Conservation (phyloP, 345 rosid genomes). For the Psidium guajava region DNA sequence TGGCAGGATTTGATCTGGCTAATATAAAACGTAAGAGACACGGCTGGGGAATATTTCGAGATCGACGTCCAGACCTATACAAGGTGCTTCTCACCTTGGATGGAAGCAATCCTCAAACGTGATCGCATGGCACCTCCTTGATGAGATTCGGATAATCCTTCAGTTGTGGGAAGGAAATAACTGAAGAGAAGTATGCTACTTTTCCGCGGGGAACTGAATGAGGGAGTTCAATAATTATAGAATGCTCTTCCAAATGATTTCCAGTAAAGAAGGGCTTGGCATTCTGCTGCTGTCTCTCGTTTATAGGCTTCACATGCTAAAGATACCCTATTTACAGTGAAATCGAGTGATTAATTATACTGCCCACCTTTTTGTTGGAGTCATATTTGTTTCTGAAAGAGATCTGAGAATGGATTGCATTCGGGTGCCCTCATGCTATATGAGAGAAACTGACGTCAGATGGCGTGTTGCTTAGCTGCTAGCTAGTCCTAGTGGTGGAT, state of each 20-base stretch:
- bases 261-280: neutral
- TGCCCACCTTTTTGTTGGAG: neutral
- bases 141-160: neutral
- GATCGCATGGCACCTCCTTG: neutral
- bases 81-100: constrained; percentile 86
- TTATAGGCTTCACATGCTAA: neutral
- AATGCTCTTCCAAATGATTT: neutral
- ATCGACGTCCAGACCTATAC: constrained; percentile 77
- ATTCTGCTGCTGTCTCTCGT: neutral
- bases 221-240: neutral
- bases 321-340: neutral
- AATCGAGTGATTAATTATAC: neutral
- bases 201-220: neutral
- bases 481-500: neutral
- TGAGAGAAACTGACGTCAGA: neutral
- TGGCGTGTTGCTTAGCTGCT: neutral
- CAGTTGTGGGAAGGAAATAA: neutral
- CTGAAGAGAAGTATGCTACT: neutral
- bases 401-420: neutral
- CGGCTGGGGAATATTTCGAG: constrained; percentile 91
- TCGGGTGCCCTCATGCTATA: neutral
- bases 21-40: constrained; percentile 61
- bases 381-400: neutral
- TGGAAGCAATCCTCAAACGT: constrained; percentile 33
- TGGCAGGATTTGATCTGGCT: constrained; percentile 73